Base-by-base conservation (phyloP, 2,329 filamentous ascomycete genomes). In the Emergomyces orientalis region DNA sequence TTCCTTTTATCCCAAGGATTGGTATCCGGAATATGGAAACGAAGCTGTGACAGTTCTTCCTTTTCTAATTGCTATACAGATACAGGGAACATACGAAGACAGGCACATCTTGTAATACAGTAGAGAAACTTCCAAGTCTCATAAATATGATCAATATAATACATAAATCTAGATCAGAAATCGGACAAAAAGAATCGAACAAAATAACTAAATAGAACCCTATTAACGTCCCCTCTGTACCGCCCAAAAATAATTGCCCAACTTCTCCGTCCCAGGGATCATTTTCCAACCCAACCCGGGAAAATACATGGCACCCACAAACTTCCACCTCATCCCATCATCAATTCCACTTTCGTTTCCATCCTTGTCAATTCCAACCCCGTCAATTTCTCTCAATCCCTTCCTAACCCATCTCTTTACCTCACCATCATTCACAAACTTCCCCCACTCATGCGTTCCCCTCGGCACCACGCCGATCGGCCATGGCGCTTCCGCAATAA, bases 241-340 rank as follows among this genome's bases (percentile, higher is more conserved):
- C 9, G 85, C 94, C 74, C 97, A 96, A 76, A 99, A 97, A 78
- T 97, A 99, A 75, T 99, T 99, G 11, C 93, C 93, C 71, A 90
- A 85, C 71, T 85, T 86, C 78, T 97, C 93, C 70, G 91, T 89
- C 2, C 90, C 89, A 30, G 77, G 75, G 4, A 97, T 86, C 74
- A 90, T 85, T 77, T 83, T 91, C 94, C 94, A 97, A 2, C 94
- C 94, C 54, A 96, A 63, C 0, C 90, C 91, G 0, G 94, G 94
- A 62, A 97, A 82, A 79, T 96, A 99, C 57, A 96, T 81, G 9
- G 96, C 90, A 0, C 94, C 94, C 81, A 89, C 86, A 65, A 69
- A 88, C 73, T 80, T 82, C 87, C 88, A 93, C 1, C 77, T 80
- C 64, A 75, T 71, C 1, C 69, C 69, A 55, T 74, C 68, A 14